Conservation (phyloP, 106 monocot species). For the Dendrobium chrysotoxum region DNA sequence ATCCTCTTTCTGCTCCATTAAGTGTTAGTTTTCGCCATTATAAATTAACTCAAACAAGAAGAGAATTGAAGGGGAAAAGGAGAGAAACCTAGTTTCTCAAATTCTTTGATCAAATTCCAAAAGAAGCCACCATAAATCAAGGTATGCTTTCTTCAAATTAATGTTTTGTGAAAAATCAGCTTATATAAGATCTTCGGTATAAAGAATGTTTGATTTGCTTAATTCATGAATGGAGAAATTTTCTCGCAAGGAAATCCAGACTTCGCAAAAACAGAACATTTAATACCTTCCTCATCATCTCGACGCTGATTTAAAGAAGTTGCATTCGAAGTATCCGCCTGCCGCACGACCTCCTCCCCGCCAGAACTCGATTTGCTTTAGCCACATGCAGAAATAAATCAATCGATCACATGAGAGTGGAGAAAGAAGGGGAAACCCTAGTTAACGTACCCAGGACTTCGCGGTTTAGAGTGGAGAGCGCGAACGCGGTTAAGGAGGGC, state of each 20-base stretch:
- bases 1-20: too few relatives aligned
- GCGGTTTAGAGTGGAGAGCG: background rate
- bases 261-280: background rate
- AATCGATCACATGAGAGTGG: background rate
- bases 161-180: too few relatives aligned
- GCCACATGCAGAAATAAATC: background rate
- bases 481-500: slow-evolving; percentile 23
- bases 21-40: too few relatives aligned
- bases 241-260: background rate
- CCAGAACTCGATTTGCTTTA: slow-evolving; percentile 7
- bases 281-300: slow-evolving; percentile 22
- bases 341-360: background rate
- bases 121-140: too few relatives aligned
- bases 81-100: too few relatives aligned
- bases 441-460: background rate
- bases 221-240: too few relatives aligned
- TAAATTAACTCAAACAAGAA: too few relatives aligned
- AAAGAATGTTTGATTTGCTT: too few relatives aligned
- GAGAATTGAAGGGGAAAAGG: too few relatives aligned
- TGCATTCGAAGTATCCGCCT: background rate
- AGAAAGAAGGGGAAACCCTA: slow-evolving; percentile 2
- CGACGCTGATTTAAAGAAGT: background rate
- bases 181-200: too few relatives aligned
- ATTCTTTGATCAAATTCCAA: too few relatives aligned
- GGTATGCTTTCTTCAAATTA: too few relatives aligned